Evolutionary conservation across 108 stramenopile species (phyloP).

Genomic region (Conticribra weissflogii): DNA sequence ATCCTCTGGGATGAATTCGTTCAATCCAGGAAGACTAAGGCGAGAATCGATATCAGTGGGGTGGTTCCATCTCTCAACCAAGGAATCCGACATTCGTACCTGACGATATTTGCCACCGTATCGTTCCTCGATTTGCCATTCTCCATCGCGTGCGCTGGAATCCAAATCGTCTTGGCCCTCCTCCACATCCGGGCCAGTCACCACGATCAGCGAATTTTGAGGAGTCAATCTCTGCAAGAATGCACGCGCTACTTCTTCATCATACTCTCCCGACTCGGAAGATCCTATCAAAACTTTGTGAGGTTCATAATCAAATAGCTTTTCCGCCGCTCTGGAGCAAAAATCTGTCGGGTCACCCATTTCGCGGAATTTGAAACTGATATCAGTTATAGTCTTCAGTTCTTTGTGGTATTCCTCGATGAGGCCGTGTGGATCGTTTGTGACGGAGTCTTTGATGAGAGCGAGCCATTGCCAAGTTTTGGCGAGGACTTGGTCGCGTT

Average conservation of each 20-base stretch:
- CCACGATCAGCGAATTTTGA: conserved; percentile 69
- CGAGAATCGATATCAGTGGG: conserved; percentile 57
- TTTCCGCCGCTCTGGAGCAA: conserved; percentile 74
- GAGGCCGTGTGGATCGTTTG: conserved; percentile 49
- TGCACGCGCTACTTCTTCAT: conserved; percentile 59
- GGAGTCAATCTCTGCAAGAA: conserved; percentile 81
- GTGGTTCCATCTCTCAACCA: conserved; percentile 65
- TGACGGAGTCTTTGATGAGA: conserved; percentile 62
- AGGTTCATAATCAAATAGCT: conserved; percentile 70
- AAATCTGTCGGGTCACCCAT: conserved; percentile 85
- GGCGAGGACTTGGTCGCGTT: conserved; percentile 72
- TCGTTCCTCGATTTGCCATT: conserved; percentile 80
- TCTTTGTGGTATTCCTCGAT: conserved; percentile 80
- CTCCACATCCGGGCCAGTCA: conserved; percentile 62
- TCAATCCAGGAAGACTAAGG: conserved; percentile 75
- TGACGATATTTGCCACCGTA: conserved; percentile 90
- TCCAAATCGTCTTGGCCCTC: conserved; percentile 38
- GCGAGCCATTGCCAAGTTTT: conserved; percentile 83
- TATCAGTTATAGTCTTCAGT: conserved; percentile 64
- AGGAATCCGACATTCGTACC: conserved; percentile 46
- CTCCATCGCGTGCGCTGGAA: conserved; percentile 18
- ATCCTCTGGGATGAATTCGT: conserved; percentile 81
- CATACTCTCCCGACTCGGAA: conserved; percentile 55
- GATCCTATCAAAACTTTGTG: conserved; percentile 60
- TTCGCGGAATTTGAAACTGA: conserved; percentile 78